Evolutionary conservation across 164 flowering plant genomes (phyloP), one percentile per base, ranked within the genome.

Genomic region (Aristolochia contorta): DNA sequence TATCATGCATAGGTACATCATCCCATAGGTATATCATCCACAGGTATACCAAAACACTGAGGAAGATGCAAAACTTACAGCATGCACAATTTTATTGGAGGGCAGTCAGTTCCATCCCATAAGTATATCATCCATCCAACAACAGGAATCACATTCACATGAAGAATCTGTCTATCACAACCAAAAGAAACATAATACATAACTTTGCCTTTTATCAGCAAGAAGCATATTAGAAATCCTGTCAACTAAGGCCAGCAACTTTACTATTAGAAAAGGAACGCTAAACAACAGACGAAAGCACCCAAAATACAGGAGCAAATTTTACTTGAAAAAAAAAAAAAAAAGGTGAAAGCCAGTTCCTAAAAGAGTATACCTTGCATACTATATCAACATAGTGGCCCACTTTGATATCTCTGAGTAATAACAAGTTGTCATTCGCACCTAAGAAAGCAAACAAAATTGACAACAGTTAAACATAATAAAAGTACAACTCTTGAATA

Each of bases 31-130:
- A n/a, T n/a, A n/a, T n/a, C n/a, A n/a, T n/a, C n/a, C n/a, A n/a
- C n/a, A n/a, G n/a, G n/a, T n/a, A n/a, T n/a, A n/a, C n/a, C n/a
- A n/a, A n/a, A n/a, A n/a, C n/a, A n/a, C n/a, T n/a, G n/a, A n/a
- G n/a, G n/a, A n/a, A n/a, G n/a, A n/a, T n/a, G 43, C 43, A 37
- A 37, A 53, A 9, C 30, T 22, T 53, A 53, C 56, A n/a, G 12
- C 12, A 16, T 53, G 23, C 16, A 16, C 23, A 52, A 53, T 10
- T 24, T 22, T 23, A 53, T 15, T 12, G 24, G 22, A 19, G 56
- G 56, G 22, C 56, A 53, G 27, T 23, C 56, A 53, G 56, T 53
- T 53, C 56, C 56, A 53, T 53, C 56, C 56, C 56, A 53, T 20
- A 53, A 16, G 12, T 22, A 53, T 10, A 53, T 12, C 14, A 53